phyloP scores from a whole-genome alignment of 2,329 filamentous ascomycete species.

The Emergomyces orientalis region DNA sequence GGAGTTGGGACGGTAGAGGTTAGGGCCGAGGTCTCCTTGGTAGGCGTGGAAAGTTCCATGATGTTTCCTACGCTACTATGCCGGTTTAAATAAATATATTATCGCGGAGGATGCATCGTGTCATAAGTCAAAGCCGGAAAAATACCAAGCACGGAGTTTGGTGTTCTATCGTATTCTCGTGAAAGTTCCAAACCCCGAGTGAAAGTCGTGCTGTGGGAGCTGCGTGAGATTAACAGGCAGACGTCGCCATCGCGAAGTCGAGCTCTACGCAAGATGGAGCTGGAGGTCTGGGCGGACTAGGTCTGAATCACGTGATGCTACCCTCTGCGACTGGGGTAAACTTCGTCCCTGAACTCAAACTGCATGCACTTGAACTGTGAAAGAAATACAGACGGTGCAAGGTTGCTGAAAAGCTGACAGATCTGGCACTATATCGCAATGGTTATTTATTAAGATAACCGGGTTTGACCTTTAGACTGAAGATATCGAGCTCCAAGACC shows the following conservation, averaged over 20 bases:
- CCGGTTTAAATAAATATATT: too few species aligned
- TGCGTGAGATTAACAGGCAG: neutral
- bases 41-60: constrained; percentile 7
- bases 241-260: too few species aligned
- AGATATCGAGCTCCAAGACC: neutral
- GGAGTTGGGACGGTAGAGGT: constrained; percentile 23
- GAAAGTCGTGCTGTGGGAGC: neutral
- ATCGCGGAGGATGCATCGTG: neutral
- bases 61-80: neutral
- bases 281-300: too few species aligned
- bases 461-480: neutral
- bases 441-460: too few species aligned
- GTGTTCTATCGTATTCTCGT: neutral
- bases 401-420: too few species aligned
- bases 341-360: too few species aligned
- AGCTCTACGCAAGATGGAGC: too few species aligned
- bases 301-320: neutral
- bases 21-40: constrained; percentile 17
- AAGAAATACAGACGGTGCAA: too few species aligned
- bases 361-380: too few species aligned
- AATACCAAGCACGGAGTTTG: neutral
- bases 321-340: too few species aligned
- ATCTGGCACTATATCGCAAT: too few species aligned
- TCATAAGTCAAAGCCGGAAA: neutral
- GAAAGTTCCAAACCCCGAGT: neutral